Evolutionary conservation across 495 filamentous ascomycete genomes (phyloP).

Genomic region (Glonium stellatum): DNA sequence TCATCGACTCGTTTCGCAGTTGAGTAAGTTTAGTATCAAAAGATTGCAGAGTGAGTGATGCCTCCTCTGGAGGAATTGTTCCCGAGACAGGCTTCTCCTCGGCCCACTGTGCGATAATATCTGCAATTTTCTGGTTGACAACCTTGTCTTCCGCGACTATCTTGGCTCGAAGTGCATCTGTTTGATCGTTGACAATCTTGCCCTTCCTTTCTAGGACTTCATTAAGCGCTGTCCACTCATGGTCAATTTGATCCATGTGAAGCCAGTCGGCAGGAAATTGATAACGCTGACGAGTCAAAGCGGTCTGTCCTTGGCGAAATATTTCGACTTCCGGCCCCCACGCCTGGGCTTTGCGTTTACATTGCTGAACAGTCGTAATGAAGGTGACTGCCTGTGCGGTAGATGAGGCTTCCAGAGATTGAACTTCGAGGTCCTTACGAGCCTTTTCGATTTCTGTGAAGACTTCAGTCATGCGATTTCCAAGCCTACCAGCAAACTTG

Average conservation of each 20-base stretch:
- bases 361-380: constrained; percentile 94
- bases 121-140: constrained; percentile 74
- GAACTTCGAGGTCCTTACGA: constrained; percentile 77
- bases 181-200: constrained; percentile 92
- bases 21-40: constrained; percentile 77
- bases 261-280: constrained; percentile 92
- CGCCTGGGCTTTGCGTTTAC: constrained; percentile 80
- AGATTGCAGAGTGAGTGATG: constrained; percentile 65
- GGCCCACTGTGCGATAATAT: constrained; percentile 79
- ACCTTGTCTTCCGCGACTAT: constrained; percentile 90
- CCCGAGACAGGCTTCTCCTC: constrained; percentile 95
- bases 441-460: constrained; percentile 84
- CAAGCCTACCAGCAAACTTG: constrained; percentile 83
- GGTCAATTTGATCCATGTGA: constrained; percentile 85
- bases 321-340: constrained; percentile 95
- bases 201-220: constrained; percentile 82
- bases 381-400: constrained; percentile 95
- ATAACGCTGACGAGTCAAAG: constrained; percentile 79
- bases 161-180: constrained; percentile 90
- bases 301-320: constrained; percentile 90
- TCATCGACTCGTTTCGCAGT: constrained; percentile 78
- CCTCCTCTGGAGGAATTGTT: constrained; percentile 79
- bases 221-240: constrained; percentile 85
- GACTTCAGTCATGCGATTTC: constrained; percentile 83
- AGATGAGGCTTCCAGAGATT: constrained; percentile 83